Evolutionary conservation across 2,329 filamentous ascomycete genomes (phyloP), one percentile per base, ranked within the genome.

Genomic region (Ceratocystis colombiana): DNA sequence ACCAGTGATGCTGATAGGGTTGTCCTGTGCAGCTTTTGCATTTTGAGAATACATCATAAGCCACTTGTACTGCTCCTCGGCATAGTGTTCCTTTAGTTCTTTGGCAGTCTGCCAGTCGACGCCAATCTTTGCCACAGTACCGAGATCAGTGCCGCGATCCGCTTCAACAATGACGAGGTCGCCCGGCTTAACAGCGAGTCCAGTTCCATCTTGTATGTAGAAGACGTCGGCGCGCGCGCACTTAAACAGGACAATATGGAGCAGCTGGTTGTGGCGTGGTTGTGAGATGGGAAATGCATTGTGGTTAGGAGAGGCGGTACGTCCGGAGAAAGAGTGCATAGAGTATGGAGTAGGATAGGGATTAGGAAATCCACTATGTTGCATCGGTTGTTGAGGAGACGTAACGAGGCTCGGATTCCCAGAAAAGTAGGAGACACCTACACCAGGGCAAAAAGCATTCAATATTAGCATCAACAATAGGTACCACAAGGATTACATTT

Each of bases 101-200:
- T 94, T 92, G 7, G 94, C 94, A 64, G 88, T 84, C 70, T 91
- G 87, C 82, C 91, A 91, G 69, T 90, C 89, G 48, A 97, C 86
- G 71, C 95, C 92, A 69, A 91, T 89, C 70, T 89, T 86, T 64
- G 90, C 88, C 33, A 99, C 93, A 30, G 93, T 96, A 57, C 94
- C 95, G 45, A 99, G 82, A 73, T 99, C 95, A 25, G 91, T 96
- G 59, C 94, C 94, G 69, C 94, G 90, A 75, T 99, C 95, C 28
- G 94, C 94, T 76, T 99, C 94, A 20, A 96, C 92, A 70, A 99
- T 97, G 68, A 99, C 95, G 64, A 97, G 80, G 73, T 99, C 94
- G 41, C 94, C 94, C 20, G 88, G 86, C 72, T 92, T 94, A 65
- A 97, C 88, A 22, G 89, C 88, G 41, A 99, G 81, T 2, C 94